Evolutionary conservation across 352 stramenopile species (phyloP).

Genomic region (Aphanomyces astaci): DNA sequence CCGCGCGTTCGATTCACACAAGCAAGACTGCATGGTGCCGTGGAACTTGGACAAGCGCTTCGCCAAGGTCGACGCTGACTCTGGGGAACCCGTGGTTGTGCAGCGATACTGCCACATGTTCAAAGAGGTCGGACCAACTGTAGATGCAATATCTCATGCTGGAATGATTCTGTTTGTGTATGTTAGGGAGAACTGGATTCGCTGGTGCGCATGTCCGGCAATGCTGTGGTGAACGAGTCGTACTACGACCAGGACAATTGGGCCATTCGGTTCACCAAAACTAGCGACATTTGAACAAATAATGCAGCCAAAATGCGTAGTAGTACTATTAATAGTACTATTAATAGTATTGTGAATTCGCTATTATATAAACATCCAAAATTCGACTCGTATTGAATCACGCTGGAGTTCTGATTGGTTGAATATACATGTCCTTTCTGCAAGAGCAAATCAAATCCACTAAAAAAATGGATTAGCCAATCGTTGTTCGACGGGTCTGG

Average conservation of each 20-base stretch:
- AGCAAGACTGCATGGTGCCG: slow-evolving; percentile 83
- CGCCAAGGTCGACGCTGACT: slow-evolving; percentile 25
- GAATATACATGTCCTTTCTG: no score
- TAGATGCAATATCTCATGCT: not conserved
- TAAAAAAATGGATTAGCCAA: no score
- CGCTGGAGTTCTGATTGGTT: no score
- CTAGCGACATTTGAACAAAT: not conserved
- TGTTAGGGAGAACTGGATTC: slow-evolving; percentile 60
- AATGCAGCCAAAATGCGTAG: not conserved
- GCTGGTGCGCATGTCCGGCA: slow-evolving; percentile 48
- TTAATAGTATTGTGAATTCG: no score
- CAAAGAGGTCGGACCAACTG: slow-evolving; percentile 28
- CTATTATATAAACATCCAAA: no score
- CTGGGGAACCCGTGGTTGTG: slow-evolving; percentile 42
- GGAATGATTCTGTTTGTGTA: no score
- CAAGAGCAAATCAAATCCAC: no score
- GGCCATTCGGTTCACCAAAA: slow-evolving; percentile 53
- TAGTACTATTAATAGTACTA: no score
- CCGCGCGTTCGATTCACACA: slow-evolving; percentile 54
- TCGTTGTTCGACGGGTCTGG: no score
- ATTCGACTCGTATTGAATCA: no score
- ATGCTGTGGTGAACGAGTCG: slow-evolving; percentile 53
- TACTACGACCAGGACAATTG: slow-evolving; percentile 86
- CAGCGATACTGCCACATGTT: slow-evolving; percentile 88
- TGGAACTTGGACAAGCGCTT: slow-evolving; percentile 82